These are phyloP conservation scores for Backusella liffmaniae DNA, from an alignment of 192 early-diverging fungal species.

Conservation along the genomic window DNA sequence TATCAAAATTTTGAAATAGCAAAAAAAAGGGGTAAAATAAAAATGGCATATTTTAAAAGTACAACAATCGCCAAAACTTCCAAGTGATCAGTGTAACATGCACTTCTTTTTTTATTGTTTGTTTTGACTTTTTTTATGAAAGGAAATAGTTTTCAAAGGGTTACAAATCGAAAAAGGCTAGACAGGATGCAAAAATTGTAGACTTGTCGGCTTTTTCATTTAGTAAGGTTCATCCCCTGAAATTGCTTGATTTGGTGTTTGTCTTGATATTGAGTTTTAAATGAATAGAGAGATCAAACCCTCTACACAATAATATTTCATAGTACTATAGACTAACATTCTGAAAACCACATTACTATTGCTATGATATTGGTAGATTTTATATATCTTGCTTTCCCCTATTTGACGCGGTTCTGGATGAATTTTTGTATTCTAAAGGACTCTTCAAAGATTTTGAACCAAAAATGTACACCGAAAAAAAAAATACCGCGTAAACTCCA, in stretches of 20 bases:
- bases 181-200: not conserved
- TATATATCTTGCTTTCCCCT: too few relatives aligned
- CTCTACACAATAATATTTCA: not conserved
- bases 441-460: too few relatives aligned
- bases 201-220: not conserved
- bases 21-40: not conserved
- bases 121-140: not conserved
- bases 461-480: too few relatives aligned
- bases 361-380: too few relatives aligned
- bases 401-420: too few relatives aligned
- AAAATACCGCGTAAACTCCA: too few relatives aligned
- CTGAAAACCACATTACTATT: too few relatives aligned
- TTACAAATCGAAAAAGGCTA: constrained; percentile 3
- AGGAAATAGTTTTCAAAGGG: not conserved
- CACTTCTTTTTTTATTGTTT: not conserved
- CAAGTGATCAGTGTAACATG: not conserved
- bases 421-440: too few relatives aligned
- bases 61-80: not conserved
- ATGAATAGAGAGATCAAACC: not conserved
- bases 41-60: constrained; percentile 1
- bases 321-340: too few relatives aligned
- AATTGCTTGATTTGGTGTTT: not conserved
- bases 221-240: not conserved
- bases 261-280: not conserved
- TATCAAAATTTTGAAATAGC: not conserved